A percentile compares a stretch with the other conserved stretches of the same genome.
Conservation (phyloP, 2,329 filamentous ascomycete genomes). For the Daldinia sp. region DNA sequence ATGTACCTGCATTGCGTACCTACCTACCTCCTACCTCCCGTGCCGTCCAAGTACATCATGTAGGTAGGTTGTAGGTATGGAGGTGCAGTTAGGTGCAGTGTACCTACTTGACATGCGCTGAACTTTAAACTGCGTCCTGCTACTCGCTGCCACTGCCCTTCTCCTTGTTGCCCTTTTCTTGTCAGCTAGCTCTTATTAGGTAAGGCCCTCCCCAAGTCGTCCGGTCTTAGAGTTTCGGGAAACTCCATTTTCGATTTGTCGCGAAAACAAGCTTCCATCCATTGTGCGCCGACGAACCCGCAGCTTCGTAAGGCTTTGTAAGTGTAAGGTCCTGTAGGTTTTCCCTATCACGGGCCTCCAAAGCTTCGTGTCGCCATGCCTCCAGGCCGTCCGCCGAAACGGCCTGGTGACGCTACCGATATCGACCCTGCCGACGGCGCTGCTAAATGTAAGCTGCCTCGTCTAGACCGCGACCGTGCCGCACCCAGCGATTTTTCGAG, state of each 20-base stretch:
- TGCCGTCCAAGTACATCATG: no score
- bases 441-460: constrained; percentile 58
- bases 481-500: constrained; percentile 60
- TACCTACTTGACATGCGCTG: background rate
- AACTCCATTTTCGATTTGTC: constrained; percentile 36
- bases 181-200: constrained; percentile 20
- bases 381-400: constrained; percentile 54
- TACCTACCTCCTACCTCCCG: background rate
- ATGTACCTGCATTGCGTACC: background rate
- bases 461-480: constrained; percentile 55
- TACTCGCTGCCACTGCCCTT: background rate
- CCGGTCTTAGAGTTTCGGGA: constrained; percentile 35
- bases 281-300: constrained; percentile 35
- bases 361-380: constrained; percentile 47
- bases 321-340: background rate
- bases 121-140: background rate
- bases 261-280: constrained; percentile 33
- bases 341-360: background rate
- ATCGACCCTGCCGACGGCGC: constrained; percentile 47
- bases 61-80: no score
- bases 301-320: background rate
- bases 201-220: constrained; percentile 15
- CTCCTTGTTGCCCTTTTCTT: no score
- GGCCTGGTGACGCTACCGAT: constrained; percentile 53
- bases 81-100: no score